phyloP scores from a whole-genome alignment of 345 rosid genomes.

The Eucalyptus marginata region DNA sequence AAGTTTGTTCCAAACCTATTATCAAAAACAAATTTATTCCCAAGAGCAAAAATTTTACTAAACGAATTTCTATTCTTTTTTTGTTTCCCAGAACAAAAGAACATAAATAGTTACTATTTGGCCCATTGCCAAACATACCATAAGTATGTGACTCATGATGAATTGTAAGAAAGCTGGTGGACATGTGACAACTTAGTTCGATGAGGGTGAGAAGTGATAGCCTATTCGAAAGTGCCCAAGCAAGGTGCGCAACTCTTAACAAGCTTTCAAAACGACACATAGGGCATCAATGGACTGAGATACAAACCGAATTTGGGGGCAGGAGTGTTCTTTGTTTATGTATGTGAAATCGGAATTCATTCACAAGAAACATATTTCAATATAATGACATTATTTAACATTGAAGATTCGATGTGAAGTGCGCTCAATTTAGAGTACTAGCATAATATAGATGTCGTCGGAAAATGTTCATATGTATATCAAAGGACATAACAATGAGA shows the following conservation, averaged over 20 bases:
- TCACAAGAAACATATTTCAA: not conserved
- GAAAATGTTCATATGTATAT: not conserved
- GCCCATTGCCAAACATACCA: rapidly evolving
- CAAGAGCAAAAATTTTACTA: too few relatives aligned
- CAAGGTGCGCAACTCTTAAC: not conserved
- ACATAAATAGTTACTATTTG: rapidly evolving
- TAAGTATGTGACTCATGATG: not conserved
- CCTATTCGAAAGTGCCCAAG: not conserved
- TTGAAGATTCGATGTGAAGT: not conserved
- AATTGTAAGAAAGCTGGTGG: not conserved
- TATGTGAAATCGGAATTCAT: not conserved
- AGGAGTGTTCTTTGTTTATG: not conserved
- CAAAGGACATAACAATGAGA: not conserved
- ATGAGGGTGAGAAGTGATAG: not conserved
- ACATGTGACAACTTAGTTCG: not conserved
- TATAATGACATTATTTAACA: not conserved
- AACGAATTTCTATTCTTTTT: too few relatives aligned
- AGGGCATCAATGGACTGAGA: not conserved
- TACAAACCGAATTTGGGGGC: not conserved
- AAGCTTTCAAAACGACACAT: not conserved
- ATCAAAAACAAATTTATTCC: too few relatives aligned
- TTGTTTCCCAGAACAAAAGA: too few relatives aligned
- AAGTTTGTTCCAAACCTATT: too few relatives aligned
- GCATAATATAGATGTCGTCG: not conserved
- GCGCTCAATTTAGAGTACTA: not conserved